Evolutionary conservation across 2,329 filamentous ascomycete species (phyloP), one percentile per base, ranked within the genome.

Genomic region (Fusarium solani-melongenae): DNA sequence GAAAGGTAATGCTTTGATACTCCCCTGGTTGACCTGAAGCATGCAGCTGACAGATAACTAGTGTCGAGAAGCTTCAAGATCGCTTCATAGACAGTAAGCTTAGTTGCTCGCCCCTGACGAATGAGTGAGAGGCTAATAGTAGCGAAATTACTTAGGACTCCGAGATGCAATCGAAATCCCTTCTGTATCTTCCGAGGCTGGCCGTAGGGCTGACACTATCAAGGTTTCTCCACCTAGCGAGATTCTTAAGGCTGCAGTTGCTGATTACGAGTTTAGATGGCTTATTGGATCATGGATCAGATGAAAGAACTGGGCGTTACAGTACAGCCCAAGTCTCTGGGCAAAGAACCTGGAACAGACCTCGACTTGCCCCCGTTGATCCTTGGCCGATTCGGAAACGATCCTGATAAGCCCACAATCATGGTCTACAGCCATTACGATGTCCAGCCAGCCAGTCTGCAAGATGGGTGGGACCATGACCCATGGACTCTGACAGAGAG

Each of bases 91-190:
- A 46, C 41, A 46, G 41, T 46, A 6, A 46, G 41, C 17, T 17
- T 9, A 1, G 41, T 0, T 27, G 4, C 14, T 6, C 17, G 3
- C 22, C 17, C 1, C 9, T 5, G 8, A 0, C 11, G 41, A 10
- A 10, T 27, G 41, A 4, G 22, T 6, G 8, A 14, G 3, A 14
- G 3, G n/a, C n/a, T 41, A 22, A 41, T 1, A 2, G 8, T 24
- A 15, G 12, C 2, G 6, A 44, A 44, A 44, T 9, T 24, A 9
- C 7, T 9, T 1, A 46, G 41, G 41, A 15, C 41, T 46, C 2
- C 2, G 41, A 46, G 41, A 27, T 27, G 41, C 41, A 17, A 46
- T 46, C 8, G 1, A 17, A 27, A 46, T 27, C 22, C 41, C 41
- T 4, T 46, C 41, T 17, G 41, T 46, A 1, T 46, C 41, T 24